Evolutionary conservation across 345 rosid genomes (phyloP), one percentile per base, ranked within the genome.

Genomic region (Sonneratia caseolaris): DNA sequence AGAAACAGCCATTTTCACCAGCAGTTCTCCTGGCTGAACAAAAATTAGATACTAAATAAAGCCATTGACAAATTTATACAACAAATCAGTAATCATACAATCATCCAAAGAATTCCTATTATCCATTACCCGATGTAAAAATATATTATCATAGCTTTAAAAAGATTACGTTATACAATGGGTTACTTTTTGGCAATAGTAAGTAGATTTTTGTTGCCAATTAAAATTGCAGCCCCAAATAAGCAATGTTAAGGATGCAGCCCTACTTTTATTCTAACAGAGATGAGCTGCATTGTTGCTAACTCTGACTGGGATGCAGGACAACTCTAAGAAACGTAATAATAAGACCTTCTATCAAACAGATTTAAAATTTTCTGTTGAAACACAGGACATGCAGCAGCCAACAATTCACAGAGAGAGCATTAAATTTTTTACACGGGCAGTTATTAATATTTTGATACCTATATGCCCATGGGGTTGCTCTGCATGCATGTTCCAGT

Each of bases 401-500:
- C 4, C 7, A 57, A 42, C 10, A 0, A 9, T 9, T 9, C 35
- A 32, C 36, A 27, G 6, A 61, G 13, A 61, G 9, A 24, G 15
- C 37, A 27, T 24, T 9, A 61, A 61, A 22, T 27, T 61, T 22
- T 22, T n/a, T 61, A 1, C 8, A 10, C 8, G 7, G 24, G 66
- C 7, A 12, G 27, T 1, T 27, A 61, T 16, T 64, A 69, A 53
- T 70, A 51, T 8, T 56, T 53, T 59, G 73, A 55, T 86, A 88
- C 97, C 92, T 76, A 71, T 40, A 80, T 79, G 81, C 72, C 81
- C 56, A 69, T 81, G 75, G 14, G 84, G 87, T 68, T 85, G 88
- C 74, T 89, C 97, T 21, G 80, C 70, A 53, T 80, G 89, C 80
- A 82, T 64, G 72, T 81, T 87, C 97, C 92, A 86, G 77, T 77